Evolutionary conservation across 2,329 filamentous ascomycete species (phyloP).

Genomic region (Fusarium phyllophilum): DNA sequence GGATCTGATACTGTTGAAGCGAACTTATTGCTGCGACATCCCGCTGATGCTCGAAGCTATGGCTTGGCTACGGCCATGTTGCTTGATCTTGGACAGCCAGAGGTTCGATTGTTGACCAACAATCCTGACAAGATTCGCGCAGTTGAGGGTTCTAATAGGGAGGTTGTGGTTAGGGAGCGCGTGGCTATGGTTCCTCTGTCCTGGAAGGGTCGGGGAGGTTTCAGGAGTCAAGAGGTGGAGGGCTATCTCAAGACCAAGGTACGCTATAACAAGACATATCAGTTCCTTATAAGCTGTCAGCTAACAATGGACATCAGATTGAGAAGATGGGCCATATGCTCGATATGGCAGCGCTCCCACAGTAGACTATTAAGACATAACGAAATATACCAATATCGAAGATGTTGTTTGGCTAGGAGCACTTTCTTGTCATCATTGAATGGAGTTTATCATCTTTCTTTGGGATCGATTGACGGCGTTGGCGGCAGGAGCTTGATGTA

Average conservation of each 20-base stretch:
- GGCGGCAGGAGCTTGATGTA: slow-evolving; percentile 33
- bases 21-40: slow-evolving; percentile 89
- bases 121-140: slow-evolving; percentile 97
- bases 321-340: slow-evolving; percentile 89
- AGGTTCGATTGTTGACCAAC: slow-evolving; percentile 89
- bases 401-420: background rate
- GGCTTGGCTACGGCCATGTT: slow-evolving; percentile 97
- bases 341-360: slow-evolving; percentile 57
- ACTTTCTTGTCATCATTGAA: slow-evolving; percentile 25
- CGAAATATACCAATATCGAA: background rate
- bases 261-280: slow-evolving; percentile 38
- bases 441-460: slow-evolving; percentile 37
- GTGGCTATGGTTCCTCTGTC: slow-evolving; percentile 96
- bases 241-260: slow-evolving; percentile 97
- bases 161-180: slow-evolving; percentile 87
- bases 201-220: slow-evolving; percentile 87
- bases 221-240: slow-evolving; percentile 88
- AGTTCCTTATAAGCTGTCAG: background rate
- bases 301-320: slow-evolving; percentile 64
- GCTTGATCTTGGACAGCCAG: slow-evolving; percentile 80
- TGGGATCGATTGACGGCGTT: slow-evolving; percentile 38
- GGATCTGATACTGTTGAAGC: slow-evolving; percentile 98
- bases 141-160: slow-evolving; percentile 89
- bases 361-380: slow-evolving; percentile 5
- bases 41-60: slow-evolving; percentile 93